Conservation (phyloP, 768 basidiomycete genomes). For the Sutorius australiensis region DNA sequence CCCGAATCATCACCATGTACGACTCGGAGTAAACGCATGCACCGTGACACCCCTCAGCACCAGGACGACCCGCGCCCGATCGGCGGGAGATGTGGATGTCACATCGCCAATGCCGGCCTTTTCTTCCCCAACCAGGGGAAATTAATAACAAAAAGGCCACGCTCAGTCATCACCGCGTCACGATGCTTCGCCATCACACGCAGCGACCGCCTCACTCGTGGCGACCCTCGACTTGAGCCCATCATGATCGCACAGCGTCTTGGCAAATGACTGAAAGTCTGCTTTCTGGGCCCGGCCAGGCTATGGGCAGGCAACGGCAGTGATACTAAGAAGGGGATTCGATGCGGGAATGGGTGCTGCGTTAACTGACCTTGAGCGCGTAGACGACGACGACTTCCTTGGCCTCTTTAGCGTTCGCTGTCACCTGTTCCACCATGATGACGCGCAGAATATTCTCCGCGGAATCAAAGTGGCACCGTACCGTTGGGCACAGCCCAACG, state of each 20-base stretch:
- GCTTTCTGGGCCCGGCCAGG: conserved; percentile 43
- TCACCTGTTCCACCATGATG: conserved; percentile 47
- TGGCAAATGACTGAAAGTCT: conserved; percentile 53
- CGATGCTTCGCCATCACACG: conserved; percentile 7
- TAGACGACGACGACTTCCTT: conserved; percentile 53
- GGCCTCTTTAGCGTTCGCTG: conserved; percentile 20
- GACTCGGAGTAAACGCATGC: conserved; percentile 9
- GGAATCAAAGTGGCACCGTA: conserved; percentile 56
- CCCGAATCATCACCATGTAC: neutral
- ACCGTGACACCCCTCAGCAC: conserved; percentile 11
- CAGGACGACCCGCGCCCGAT: conserved; percentile 24
- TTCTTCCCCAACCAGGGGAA: neutral
- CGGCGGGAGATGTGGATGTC: conserved; percentile 1
- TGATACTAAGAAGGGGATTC: neutral
- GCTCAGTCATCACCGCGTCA: conserved; percentile 8
- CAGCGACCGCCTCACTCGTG: neutral
- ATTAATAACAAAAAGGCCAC: neutral
- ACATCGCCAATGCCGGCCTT: neutral
- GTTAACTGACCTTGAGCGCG: conserved; percentile 52
- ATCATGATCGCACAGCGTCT: conserved; percentile 39
- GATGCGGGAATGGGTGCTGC: neutral
- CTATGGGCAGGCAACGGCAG: conserved; percentile 13
- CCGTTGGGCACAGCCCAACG: conserved; percentile 48
- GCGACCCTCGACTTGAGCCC: conserved; percentile 21
- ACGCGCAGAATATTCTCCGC: conserved; percentile 55